A percentile compares a stretch with the other conserved stretches of the same genome.
phyloP scores from a whole-genome alignment of 78 protist genomes.

The Creolimax fragrantissima region DNA sequence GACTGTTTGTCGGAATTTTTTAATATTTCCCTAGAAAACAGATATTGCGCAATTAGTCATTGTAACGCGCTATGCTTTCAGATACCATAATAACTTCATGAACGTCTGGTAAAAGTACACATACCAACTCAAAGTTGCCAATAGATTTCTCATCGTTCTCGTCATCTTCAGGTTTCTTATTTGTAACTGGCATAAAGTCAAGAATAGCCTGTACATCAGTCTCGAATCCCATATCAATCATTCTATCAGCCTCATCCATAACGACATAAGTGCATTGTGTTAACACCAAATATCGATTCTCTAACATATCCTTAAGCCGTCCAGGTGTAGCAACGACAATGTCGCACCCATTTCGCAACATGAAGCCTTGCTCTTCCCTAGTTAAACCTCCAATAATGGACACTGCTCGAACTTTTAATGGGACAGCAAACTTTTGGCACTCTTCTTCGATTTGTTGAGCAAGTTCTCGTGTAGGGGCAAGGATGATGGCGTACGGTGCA shows the following conservation, averaged over 20 bases:
- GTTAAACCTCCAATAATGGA: conserved; percentile 71
- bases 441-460: conserved; percentile 85
- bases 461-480: conserved; percentile 81
- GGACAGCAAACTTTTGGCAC: conserved; percentile 43
- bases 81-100: background rate
- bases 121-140: background rate
- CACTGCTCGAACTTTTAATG: conserved; percentile 21
- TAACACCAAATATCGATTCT: conserved; percentile 50
- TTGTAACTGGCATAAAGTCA: conserved; percentile 65
- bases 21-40: too few relatives aligned
- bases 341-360: conserved; percentile 64
- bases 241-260: conserved; percentile 98
- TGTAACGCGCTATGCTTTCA: too few relatives aligned
- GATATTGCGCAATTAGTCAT: too few relatives aligned
- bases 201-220: conserved; percentile 83
- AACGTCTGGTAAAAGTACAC: background rate
- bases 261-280: conserved; percentile 53
- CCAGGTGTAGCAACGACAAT: conserved; percentile 98
- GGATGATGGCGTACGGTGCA: conserved; percentile 68
- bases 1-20: conserved; percentile 37
- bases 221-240: conserved; percentile 82
- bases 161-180: background rate
- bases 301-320: conserved; percentile 90
- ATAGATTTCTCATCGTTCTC: background rate
- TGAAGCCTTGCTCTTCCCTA: conserved; percentile 15